Evolutionary conservation across 345 rosid genomes (phyloP), one percentile per base, ranked within the genome.

Genomic region (Clausena lansium): DNA sequence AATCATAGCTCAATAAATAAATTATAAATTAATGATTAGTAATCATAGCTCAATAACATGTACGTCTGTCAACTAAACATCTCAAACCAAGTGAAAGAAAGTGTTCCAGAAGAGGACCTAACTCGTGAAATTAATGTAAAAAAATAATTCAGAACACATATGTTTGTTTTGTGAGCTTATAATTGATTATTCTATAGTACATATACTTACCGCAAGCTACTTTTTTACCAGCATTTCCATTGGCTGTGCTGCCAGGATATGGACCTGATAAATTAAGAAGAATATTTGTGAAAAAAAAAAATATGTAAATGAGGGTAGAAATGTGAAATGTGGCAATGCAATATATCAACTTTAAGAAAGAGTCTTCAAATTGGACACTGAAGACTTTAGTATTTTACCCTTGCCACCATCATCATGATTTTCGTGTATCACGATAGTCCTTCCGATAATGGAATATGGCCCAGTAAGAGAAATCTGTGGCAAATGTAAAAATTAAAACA

Each of bases 331-430:
- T 6, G 19, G 33, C 3, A 17, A 63, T 15, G 9, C 30, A 62
- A 14, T 30, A 17, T 39, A 60, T 60, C 38, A 63, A 30, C 24
- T 30, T 32, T 22, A 11, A 32, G 19, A 63, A 30, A 32, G 8
- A 61, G n/a, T 17, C 24, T 27, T 8, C 8, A 15, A 28, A 4
- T 62, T 14, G 13, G 67, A 17, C 17, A 6, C 5, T 9, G 45
- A 39, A 39, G 45, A 9, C 45, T 39, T 11, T 61, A 13, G 15
- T 61, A 61, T 33, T 32, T 64, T 13, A 64, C 68, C 68, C 24
- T 78, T 90, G 27, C 99, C 99, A 80, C 91, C 94, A 89, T 93
- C 98, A 84, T 95, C 97, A 38, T 91, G 91, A 85, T 89, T 97
- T 47, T 88, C 93, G 67, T 95, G 99, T 62, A 91, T 95, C 68